Conservation (phyloP, 352 stramenopile genomes). For the Poterioochromonas sp. region DNA sequence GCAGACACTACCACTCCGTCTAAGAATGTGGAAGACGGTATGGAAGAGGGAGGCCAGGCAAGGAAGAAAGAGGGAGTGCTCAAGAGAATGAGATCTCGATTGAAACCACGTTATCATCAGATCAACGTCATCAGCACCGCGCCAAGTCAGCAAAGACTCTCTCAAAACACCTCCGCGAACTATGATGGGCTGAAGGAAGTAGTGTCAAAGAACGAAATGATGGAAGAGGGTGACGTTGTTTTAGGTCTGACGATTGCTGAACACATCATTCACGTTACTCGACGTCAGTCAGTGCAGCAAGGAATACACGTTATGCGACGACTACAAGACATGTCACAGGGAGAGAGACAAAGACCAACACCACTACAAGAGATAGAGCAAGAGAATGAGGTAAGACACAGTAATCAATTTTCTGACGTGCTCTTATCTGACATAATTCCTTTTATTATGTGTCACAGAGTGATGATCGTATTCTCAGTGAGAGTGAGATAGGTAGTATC, state of each 20-base stretch:
- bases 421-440: no score
- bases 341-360: no score
- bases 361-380: no score
- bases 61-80: neutral
- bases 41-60: neutral
- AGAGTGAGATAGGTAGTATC: no score
- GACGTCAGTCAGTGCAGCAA: conserved; percentile 14
- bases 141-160: neutral
- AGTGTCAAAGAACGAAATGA: neutral
- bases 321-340: neutral
- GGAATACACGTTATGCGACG: neutral
- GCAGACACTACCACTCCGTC: neutral
- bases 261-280: conserved; percentile 2
- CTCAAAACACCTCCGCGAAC: neutral
- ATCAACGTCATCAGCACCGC: conserved; percentile 3
- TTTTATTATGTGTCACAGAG: no score
- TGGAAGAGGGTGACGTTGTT: neutral
- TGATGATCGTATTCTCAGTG: no score
- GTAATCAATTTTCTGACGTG: no score
- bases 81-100: neutral
- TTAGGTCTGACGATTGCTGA: neutral
- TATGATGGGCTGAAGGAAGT: neutral
- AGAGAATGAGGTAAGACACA: no score
- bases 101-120: conserved; percentile 11
- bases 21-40: neutral